Base-by-base conservation (phyloP, 768 basidiomycete genomes). In the Podaxis carcinomalis region DNA sequence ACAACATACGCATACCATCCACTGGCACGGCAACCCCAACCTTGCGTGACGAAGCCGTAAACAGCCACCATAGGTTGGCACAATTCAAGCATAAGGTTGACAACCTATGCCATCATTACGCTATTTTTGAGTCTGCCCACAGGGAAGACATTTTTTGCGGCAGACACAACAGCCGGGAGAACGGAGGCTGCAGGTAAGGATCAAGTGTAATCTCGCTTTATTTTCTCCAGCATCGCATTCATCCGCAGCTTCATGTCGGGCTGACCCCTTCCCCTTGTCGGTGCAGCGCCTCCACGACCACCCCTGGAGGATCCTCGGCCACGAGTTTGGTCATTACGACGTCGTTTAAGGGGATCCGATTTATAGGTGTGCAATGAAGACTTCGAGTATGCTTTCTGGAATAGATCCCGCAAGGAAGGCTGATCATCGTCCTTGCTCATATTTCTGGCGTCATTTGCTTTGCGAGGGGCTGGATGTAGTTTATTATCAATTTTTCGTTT, bases 201-300 rank as follows among this genome's bases (percentile, higher is more conserved):
- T 58, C 57, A 58, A 39, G 47, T 23, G n/a, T 59, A 70, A 67
- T 87, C 81, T 51, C 81, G 82, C 71, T 91, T 89, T 65, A 96
- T 94, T 74, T 89, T 88, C 71, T 93, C 91, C 61, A 96, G 80
- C 80, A 96, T 80, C 28, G 83, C 87, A 63, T 86, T 84, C 92
- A 96, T 95, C 53, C 93, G 86, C 52, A 90, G 73, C 68, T 88
- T 90, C 93, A 96, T 95, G 69, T 81, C 75, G 21, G 82, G 80
- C 57, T 83, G 80, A n/a, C 78, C 80, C 62, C 75, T 72, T 44
- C 78, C 75, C 64, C 70, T 73, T 54, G 39, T 28, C 5, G 52
- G 32, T 28, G 39, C 59, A 37, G 72, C 73, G 42, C 73, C 69
- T 59, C 68, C 66, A 58, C 68, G 67, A 56, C 66, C 63, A 36